Evolutionary conservation across 805 yeast genomes (phyloP).

Genomic region (Saturnispora galanensis): DNA sequence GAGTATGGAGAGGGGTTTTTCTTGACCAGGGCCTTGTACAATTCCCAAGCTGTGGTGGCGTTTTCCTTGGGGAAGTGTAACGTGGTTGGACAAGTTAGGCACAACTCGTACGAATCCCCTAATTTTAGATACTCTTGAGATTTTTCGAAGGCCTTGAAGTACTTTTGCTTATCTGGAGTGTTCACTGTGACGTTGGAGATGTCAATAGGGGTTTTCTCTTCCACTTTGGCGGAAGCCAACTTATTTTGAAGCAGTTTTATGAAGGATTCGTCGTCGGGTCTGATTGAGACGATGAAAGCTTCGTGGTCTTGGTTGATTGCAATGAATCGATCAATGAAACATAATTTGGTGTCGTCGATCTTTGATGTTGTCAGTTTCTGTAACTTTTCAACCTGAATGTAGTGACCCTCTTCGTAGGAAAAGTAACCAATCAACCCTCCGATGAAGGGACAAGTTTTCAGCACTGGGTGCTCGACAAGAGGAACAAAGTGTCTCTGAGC

Average conservation of each 20-base stretch:
- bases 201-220: neutral
- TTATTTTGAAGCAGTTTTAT: constrained; percentile 4
- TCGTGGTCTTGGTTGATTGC: constrained; percentile 39
- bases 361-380: constrained; percentile 29
- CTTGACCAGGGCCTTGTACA: constrained; percentile 60
- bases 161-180: constrained; percentile 44
- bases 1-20: constrained; percentile 92
- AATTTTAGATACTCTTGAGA: constrained; percentile 61
- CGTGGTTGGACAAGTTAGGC: constrained; percentile 71
- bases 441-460: constrained; percentile 55
- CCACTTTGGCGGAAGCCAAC: neutral
- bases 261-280: constrained; percentile 32
- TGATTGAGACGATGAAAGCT: constrained; percentile 45
- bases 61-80: constrained; percentile 37
- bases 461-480: constrained; percentile 16
- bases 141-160: constrained; percentile 42
- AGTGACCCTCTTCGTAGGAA: constrained; percentile 80
- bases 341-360: constrained; percentile 68
- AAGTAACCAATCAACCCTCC: constrained; percentile 90
- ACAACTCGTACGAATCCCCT: constrained; percentile 92
- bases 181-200: constrained; percentile 23
- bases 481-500: constrained; percentile 25
- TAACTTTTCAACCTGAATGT: constrained; percentile 27
- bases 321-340: constrained; percentile 58
- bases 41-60: constrained; percentile 55